Evolutionary conservation across 495 filamentous ascomycete genomes (phyloP).

Genomic region (Saxophila tyrrhenica): DNA sequence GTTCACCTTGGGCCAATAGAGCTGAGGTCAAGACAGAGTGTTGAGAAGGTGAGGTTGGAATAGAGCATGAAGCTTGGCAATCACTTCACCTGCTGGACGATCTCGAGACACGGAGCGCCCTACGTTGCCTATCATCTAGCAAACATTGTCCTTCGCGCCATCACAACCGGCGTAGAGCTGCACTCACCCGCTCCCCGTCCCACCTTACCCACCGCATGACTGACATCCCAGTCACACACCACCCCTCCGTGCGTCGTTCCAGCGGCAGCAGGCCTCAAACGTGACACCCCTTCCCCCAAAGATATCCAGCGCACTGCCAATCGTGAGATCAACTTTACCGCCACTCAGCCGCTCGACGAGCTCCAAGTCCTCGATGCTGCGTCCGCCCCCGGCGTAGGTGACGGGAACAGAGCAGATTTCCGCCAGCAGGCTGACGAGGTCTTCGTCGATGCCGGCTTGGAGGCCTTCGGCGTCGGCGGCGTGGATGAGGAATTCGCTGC

Average conservation of each 20-base stretch:
- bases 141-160: no score
- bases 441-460: slow-evolving; percentile 79
- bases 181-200: no score
- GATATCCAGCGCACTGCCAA: slow-evolving; percentile 90
- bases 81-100: no score
- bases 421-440: slow-evolving; percentile 63
- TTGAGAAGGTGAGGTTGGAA: no score
- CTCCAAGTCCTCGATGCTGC: slow-evolving; percentile 66
- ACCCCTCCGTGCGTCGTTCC: slow-evolving; percentile 44
- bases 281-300: slow-evolving; percentile 81
- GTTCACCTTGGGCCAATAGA: no score
- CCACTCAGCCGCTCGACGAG: slow-evolving; percentile 62
- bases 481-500: slow-evolving; percentile 92
- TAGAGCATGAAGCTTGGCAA: no score
- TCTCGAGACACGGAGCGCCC: no score
- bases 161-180: no score
- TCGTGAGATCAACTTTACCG: slow-evolving; percentile 84
- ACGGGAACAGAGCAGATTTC: slow-evolving; percentile 83
- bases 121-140: no score
- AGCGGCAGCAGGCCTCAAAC: slow-evolving; percentile 76
- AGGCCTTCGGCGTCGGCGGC: slow-evolving; percentile 97
- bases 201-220: neutral
- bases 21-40: no score
- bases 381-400: slow-evolving; percentile 91
- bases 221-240: neutral